A percentile compares a stretch with the other conserved stretches of the same genome.
Evolutionary conservation across 495 filamentous ascomycete genomes (phyloP).

Genomic region (Penicillium arizonense): DNA sequence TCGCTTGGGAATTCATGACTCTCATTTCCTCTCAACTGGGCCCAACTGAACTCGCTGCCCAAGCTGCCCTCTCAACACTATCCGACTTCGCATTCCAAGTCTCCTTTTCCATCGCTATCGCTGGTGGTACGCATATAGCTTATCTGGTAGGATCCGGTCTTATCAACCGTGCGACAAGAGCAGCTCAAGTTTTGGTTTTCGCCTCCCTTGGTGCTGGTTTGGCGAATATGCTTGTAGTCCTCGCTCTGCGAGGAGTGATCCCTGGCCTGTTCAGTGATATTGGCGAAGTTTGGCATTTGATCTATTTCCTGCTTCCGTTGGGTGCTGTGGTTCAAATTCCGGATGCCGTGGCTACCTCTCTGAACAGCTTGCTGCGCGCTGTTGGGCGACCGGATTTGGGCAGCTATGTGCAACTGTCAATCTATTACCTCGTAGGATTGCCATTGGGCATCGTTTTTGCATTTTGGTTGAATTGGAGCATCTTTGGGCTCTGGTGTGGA

Average conservation of each 20-base stretch:
- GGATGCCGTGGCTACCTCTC: conserved; percentile 22
- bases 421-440: conserved; percentile 16
- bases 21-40: conserved; percentile 48
- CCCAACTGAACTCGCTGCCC: conserved; percentile 47
- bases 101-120: conserved; percentile 61
- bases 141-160: conserved; percentile 57
- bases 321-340: conserved; percentile 27
- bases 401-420: conserved; percentile 9
- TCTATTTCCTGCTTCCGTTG: conserved; percentile 20
- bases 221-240: conserved; percentile 18
- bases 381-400: conserved; percentile 14
- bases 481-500: conserved; percentile 25
- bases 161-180: conserved; percentile 25
- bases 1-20: conserved; percentile 57
- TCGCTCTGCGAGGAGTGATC: conserved; percentile 14
- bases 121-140: conserved; percentile 61
- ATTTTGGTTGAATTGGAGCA: conserved; percentile 20
- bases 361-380: conserved; percentile 23
- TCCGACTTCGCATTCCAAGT: conserved; percentile 58
- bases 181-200: conserved; percentile 15
- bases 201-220: conserved; percentile 26
- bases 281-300: conserved; percentile 28
- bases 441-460: conserved; percentile 17
- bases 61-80: conserved; percentile 56
- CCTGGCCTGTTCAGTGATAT: conserved; percentile 39